Conservation (phyloP, 116 monocot species). For the Zostera marina region DNA sequence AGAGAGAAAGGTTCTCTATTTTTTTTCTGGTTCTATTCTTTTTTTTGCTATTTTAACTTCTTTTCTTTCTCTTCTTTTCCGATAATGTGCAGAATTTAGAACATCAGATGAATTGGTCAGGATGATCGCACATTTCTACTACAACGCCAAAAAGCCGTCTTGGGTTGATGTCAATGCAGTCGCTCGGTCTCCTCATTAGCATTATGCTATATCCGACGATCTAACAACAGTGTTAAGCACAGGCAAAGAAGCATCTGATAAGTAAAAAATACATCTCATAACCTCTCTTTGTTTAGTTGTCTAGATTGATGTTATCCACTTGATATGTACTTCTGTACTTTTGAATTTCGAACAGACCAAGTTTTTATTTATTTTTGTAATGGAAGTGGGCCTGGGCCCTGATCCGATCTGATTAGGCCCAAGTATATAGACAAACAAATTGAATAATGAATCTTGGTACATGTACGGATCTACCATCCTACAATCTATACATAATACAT, state of each 20-base stretch:
- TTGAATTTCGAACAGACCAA: no score
- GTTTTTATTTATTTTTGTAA: no score
- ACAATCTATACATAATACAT: no score
- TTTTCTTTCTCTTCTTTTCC: no score
- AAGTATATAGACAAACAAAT: no score
- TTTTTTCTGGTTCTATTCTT: not conserved
- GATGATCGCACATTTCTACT: conserved; percentile 96
- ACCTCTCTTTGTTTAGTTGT: not conserved
- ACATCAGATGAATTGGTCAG: conserved; percentile 69
- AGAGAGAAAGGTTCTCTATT: conserved; percentile 61
- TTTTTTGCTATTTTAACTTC: not conserved
- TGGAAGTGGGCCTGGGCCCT: no score
- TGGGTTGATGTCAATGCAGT: conserved; percentile 53
- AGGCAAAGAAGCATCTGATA: not conserved
- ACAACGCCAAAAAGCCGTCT: conserved; percentile 80
- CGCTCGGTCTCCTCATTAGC: conserved; percentile 14
- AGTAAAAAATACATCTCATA: not conserved
- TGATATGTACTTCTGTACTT: no score
- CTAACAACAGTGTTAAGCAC: no score
- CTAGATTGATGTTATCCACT: not conserved
- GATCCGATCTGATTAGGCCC: no score
- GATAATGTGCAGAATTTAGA: conserved; percentile 41
- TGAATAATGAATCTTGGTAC: no score
- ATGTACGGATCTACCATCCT: no score
- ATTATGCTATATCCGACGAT: no score